A percentile compares a stretch with the other conserved stretches of the same genome.
Conservation (phyloP, 768 basidiomycete species). For the Holtermannia corniformis region DNA sequence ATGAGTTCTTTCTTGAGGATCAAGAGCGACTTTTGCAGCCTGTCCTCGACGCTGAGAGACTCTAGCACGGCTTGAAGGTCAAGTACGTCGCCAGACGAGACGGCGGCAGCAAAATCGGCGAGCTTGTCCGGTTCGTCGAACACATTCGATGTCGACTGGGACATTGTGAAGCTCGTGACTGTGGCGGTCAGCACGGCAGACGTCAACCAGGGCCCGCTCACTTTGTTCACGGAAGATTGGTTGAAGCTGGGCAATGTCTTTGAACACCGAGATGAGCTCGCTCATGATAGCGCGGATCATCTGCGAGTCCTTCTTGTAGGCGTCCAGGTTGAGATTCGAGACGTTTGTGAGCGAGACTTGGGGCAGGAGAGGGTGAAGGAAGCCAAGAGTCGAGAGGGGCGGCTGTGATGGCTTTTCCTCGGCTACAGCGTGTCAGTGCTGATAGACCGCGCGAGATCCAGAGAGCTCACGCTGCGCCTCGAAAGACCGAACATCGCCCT, state of each 20-base stretch:
- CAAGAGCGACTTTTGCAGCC: constrained; percentile 76
- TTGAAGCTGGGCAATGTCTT: constrained; percentile 94
- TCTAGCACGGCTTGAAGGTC: constrained; percentile 93
- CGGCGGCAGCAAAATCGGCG: constrained; percentile 93
- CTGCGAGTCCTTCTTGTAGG: constrained; percentile 80
- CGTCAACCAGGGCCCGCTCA: constrained; percentile 1
- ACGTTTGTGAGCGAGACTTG: constrained; percentile 83
- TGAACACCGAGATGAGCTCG: constrained; percentile 94
- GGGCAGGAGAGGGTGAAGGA: constrained; percentile 53
- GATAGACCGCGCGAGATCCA: neutral
- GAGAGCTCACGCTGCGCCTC: neutral
- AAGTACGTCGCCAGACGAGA: constrained; percentile 79
- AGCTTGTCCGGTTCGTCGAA: constrained; percentile 97
- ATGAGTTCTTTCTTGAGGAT: constrained; percentile 97
- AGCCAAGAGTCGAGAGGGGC: constrained; percentile 26
- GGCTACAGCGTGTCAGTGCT: neutral
- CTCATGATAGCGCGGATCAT: constrained; percentile 92
- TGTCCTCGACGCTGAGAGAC: constrained; percentile 70
- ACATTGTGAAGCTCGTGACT: constrained; percentile 85
- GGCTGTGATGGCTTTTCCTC: neutral
- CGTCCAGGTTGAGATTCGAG: constrained; percentile 66
- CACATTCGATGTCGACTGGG: constrained; percentile 81
- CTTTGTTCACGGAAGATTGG: constrained; percentile 95
- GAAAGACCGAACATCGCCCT: neutral
- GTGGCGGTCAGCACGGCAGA: constrained; percentile 3